Evolutionary conservation across 2,329 filamentous ascomycete genomes (phyloP).

Genomic region (Pyrenochaeta sp.): DNA sequence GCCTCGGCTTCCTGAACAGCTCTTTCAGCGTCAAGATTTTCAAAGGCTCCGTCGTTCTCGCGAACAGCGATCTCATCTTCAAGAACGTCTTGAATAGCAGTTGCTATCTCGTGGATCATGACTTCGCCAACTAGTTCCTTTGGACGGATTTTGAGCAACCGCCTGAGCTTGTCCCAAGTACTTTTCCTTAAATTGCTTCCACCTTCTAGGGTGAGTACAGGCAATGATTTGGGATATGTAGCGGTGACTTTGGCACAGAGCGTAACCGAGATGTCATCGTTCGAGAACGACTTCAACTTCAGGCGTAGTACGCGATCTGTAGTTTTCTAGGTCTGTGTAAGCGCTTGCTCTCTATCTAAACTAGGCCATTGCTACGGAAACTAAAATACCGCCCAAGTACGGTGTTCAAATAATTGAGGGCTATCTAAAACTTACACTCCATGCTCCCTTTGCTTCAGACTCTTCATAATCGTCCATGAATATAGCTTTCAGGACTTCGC

Average conservation of each 20-base stretch:
- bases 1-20: conserved; percentile 80
- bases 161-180: conserved; percentile 74
- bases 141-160: conserved; percentile 73
- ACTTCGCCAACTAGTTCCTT: conserved; percentile 69
- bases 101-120: conserved; percentile 70
- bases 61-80: conserved; percentile 86
- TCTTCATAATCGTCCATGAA: conserved; percentile 88
- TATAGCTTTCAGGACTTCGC: conserved; percentile 84
- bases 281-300: conserved; percentile 75
- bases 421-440: conserved; percentile 71
- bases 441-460: conserved; percentile 76
- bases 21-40: conserved; percentile 88
- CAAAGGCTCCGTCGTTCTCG: conserved; percentile 77
- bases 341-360: not conserved
- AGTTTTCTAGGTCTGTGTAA: conserved; percentile 66
- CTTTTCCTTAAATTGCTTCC: conserved; percentile 72
- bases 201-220: conserved; percentile 74
- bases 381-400: too few relatives aligned
- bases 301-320: conserved; percentile 83
- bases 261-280: conserved; percentile 74
- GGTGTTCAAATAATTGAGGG: not conserved
- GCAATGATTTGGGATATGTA: conserved; percentile 87
- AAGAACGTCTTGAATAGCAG: conserved; percentile 72
- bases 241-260: conserved; percentile 84
- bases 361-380: not conserved